Evolutionary conservation across 257 asterid species (phyloP).

Genomic region (Fraxinus cuspidata): DNA sequence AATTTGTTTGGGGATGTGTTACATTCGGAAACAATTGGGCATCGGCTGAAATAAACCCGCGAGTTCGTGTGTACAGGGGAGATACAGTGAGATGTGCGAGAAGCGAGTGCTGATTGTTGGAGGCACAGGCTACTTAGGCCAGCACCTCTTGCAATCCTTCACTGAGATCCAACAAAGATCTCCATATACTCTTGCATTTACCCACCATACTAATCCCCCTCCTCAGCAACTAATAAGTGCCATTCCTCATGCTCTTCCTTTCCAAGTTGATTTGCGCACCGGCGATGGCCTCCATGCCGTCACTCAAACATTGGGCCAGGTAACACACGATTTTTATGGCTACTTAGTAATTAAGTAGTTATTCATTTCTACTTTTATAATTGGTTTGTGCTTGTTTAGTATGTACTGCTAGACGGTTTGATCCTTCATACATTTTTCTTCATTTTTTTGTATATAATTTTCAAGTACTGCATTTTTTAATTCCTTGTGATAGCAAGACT

Average conservation of each 20-base stretch:
- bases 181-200: conserved; percentile 57
- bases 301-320: conserved; percentile 74
- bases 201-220: conserved; percentile 59
- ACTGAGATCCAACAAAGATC: conserved; percentile 24
- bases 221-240: conserved; percentile 60
- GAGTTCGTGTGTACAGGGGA: not conserved
- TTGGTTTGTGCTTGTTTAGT: conserved; percentile 6
- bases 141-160: conserved; percentile 72
- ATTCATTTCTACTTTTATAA: not conserved
- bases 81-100: conserved; percentile 30
- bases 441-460: not conserved
- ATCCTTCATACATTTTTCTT: conserved; percentile 13
- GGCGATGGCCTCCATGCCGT: conserved; percentile 60
- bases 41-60: not conserved
- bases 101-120: conserved; percentile 73
- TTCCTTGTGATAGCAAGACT: not conserved
- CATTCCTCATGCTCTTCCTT: conserved; percentile 62
- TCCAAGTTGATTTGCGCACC: conserved; percentile 64
- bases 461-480: not conserved
- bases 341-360: not conserved
- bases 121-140: conserved; percentile 96
- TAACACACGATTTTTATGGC: conserved; percentile 9
- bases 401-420: not conserved
- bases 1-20: no score
- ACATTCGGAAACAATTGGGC: not conserved